These are phyloP conservation scores for Pontederia paniculata DNA, from an alignment of 176 grass and related monocot species.

Conservation along the genomic window DNA sequence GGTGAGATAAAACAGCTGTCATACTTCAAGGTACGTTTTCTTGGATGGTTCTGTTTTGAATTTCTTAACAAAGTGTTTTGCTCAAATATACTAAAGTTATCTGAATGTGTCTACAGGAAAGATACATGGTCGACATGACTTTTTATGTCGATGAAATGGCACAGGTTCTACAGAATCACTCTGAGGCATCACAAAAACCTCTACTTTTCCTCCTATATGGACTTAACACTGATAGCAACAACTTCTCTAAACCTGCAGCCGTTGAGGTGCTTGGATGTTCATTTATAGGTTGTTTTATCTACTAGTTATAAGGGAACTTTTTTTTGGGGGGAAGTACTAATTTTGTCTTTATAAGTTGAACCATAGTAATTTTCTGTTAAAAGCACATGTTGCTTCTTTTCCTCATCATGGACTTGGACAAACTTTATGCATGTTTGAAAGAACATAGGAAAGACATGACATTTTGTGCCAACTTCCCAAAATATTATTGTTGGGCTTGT, in stretches of 20 bases:
- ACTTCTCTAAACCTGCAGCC: conserved; percentile 83
- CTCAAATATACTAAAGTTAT: conserved; percentile 1
- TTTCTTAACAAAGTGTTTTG: conserved; percentile 3
- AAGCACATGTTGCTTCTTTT: too few species aligned
- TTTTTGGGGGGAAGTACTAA: conserved; percentile 1
- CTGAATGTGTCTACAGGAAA: conserved; percentile 39
- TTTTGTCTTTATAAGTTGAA: too few species aligned
- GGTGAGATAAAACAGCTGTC: conserved; percentile 72
- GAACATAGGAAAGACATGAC: too few species aligned
- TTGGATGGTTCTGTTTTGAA: neutral
- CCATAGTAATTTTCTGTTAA: too few species aligned
- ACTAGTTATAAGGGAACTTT: neutral
- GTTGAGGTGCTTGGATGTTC: conserved; percentile 44
- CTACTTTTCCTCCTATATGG: conserved; percentile 77
- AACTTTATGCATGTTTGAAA: too few species aligned
- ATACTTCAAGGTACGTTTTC: conserved; percentile 47
- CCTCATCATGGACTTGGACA: too few species aligned
- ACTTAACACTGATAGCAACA: conserved; percentile 70
- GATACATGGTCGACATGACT: conserved; percentile 64
- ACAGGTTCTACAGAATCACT: conserved; percentile 43
- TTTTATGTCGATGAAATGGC: conserved; percentile 84
- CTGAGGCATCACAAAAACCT: conserved; percentile 36
- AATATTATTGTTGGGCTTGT: too few species aligned
- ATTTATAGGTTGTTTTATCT: neutral
- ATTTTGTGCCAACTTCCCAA: too few species aligned